Evolutionary conservation across 2,329 filamentous ascomycete species (phyloP).

Genomic region (Leptosphaerulina australis): DNA sequence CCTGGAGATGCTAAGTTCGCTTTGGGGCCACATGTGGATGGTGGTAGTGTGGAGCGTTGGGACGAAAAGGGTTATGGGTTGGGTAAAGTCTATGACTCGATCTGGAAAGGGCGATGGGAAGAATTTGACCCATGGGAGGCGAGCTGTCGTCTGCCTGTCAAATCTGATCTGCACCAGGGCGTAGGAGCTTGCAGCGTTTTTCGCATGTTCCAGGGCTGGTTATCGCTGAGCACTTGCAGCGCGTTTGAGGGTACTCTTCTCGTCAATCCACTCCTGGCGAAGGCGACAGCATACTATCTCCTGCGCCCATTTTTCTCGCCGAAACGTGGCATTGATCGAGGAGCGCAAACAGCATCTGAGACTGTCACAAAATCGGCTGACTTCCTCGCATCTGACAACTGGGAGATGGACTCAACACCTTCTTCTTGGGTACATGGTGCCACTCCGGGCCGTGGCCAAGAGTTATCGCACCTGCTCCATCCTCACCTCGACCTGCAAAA

Average conservation of each 20-base stretch:
- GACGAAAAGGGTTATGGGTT: slow-evolving; percentile 65
- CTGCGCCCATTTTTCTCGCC: slow-evolving; percentile 82
- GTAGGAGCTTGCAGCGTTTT: slow-evolving; percentile 84
- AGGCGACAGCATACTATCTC: slow-evolving; percentile 79
- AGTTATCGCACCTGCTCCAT: slow-evolving; percentile 68
- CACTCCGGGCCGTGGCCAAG: slow-evolving; percentile 70
- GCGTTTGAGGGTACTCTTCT: slow-evolving; percentile 80
- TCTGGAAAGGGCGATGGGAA: slow-evolving; percentile 80
- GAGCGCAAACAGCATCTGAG: slow-evolving; percentile 42
- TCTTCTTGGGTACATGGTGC: slow-evolving; percentile 72
- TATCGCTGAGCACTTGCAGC: slow-evolving; percentile 74
- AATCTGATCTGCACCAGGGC: slow-evolving; percentile 78
- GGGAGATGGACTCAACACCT: slow-evolving; percentile 61
- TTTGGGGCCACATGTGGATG: slow-evolving; percentile 63
- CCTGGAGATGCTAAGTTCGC: slow-evolving; percentile 60
- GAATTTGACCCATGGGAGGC: slow-evolving; percentile 83
- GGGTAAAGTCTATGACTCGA: slow-evolving; percentile 71
- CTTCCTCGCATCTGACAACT: slow-evolving; percentile 63
- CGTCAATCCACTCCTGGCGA: slow-evolving; percentile 77
- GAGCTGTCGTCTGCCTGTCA: slow-evolving; percentile 68
- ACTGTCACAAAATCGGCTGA: slow-evolving; percentile 41
- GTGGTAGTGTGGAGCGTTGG: slow-evolving; percentile 59
- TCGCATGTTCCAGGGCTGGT: slow-evolving; percentile 88
- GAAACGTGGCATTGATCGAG: slow-evolving; percentile 44
- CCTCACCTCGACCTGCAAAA: slow-evolving; percentile 70